Conservation (phyloP, 1,284 basidiomycete genomes). For the Fomitopsis pinicola region DNA sequence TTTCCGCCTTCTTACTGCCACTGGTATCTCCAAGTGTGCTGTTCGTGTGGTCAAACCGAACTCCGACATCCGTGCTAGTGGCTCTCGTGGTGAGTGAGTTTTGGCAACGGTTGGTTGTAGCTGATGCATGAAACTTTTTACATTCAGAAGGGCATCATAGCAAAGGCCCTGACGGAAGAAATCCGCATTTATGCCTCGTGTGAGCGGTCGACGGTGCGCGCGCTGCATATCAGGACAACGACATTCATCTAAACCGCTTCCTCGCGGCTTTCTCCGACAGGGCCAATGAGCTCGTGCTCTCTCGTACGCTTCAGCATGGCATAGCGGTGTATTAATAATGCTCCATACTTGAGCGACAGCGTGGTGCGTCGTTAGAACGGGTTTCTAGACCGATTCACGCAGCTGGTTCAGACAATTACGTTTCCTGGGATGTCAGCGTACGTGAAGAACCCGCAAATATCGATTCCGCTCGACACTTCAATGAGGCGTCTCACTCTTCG, state of each 20-base stretch:
- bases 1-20: background rate
- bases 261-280: background rate
- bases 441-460: background rate
- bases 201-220: background rate
- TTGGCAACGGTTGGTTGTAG: too few relatives aligned
- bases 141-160: background rate
- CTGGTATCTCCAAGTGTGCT: background rate
- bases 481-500: background rate
- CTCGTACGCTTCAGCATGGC: background rate
- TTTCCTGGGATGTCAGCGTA: background rate
- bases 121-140: background rate
- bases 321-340: background rate
- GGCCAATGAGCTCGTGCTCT: background rate
- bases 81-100: too few relatives aligned
- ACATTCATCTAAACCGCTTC: background rate
- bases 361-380: constrained; percentile 1
- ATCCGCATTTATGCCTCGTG: background rate
- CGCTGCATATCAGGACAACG: background rate
- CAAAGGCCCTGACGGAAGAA: background rate
- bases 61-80: background rate
- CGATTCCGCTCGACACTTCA: background rate
- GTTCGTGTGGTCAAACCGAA: background rate
- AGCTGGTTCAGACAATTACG: background rate
- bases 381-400: too few relatives aligned
- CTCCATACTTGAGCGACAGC: background rate